Conservation (phyloP, 805 yeast genomes). For the Spathaspora hagerdaliae region DNA sequence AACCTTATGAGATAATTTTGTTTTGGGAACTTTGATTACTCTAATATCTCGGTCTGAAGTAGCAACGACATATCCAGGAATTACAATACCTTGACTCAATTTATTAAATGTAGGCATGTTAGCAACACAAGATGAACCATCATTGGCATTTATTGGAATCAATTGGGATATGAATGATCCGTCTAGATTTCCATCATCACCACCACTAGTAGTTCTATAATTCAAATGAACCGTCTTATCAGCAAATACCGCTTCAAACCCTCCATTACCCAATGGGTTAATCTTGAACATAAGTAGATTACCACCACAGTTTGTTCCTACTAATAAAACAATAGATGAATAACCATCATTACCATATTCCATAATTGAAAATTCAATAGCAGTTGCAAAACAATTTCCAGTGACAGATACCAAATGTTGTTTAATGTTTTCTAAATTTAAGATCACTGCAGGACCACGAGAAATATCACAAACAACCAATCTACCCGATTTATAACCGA, state of each 20-base stretch:
- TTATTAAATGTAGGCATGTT: slow-evolving; percentile 51
- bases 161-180: slow-evolving; percentile 52
- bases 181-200: slow-evolving; percentile 34
- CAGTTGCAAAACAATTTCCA: slow-evolving; percentile 43
- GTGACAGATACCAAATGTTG: slow-evolving; percentile 28
- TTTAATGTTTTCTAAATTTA: slow-evolving; percentile 29
- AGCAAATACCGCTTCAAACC: slow-evolving; percentile 55
- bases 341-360: slow-evolving; percentile 61
- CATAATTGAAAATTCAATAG: slow-evolving; percentile 71
- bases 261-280: slow-evolving; percentile 55
- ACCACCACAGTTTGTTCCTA: slow-evolving; percentile 76
- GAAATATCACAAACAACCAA: slow-evolving; percentile 67
- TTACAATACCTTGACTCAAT: slow-evolving; percentile 54
- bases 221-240: slow-evolving; percentile 38
- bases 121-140: slow-evolving; percentile 68
- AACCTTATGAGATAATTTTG: slow-evolving; percentile 61
- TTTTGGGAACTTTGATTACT: slow-evolving; percentile 54
- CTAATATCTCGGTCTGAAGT: slow-evolving; percentile 60
- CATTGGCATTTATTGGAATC: slow-evolving; percentile 52
- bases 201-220: slow-evolving; percentile 16
- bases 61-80: slow-evolving; percentile 60
- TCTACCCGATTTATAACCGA: slow-evolving; percentile 75
- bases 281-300: slow-evolving; percentile 60
- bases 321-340: slow-evolving; percentile 67
- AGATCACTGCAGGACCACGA: slow-evolving; percentile 70